phyloP scores from a whole-genome alignment of 2,329 filamentous ascomycete genomes.

The Fusarium sp. region DNA sequence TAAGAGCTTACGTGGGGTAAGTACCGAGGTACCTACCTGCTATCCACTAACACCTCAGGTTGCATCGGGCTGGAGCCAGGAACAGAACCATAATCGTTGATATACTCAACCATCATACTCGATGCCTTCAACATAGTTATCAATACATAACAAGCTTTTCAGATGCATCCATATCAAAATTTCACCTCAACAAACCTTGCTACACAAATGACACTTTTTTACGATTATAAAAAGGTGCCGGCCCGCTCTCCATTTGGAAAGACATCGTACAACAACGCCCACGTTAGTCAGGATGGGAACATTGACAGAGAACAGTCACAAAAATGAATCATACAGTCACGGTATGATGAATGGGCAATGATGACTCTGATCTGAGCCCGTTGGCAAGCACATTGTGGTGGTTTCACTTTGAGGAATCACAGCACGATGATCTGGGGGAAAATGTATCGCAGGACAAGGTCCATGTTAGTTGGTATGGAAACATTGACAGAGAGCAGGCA shows the following conservation, averaged over 20 bases:
- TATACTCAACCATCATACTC: background rate
- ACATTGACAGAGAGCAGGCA: background rate
- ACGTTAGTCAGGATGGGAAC: too few relatives aligned
- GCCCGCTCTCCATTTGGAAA: background rate
- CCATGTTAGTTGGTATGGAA: background rate
- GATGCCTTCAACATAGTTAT: background rate
- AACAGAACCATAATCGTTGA: background rate
- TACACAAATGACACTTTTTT: background rate
- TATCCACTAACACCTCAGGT: too few relatives aligned
- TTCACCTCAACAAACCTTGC: background rate
- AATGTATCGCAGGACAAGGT: background rate
- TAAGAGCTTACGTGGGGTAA: constrained; percentile 13
- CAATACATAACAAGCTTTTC: background rate
- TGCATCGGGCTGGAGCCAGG: too few relatives aligned
- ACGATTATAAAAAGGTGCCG: background rate
- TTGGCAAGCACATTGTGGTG: background rate
- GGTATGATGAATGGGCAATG: background rate
- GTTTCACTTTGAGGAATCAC: background rate
- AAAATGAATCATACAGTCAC: background rate
- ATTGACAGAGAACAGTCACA: background rate
- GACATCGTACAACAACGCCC: too few relatives aligned
- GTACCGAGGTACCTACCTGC: background rate
- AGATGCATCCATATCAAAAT: background rate
- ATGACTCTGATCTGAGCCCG: background rate
- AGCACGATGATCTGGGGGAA: background rate